Conservation (phyloP, 305 asterid species). For the Fraxinus nigra region DNA sequence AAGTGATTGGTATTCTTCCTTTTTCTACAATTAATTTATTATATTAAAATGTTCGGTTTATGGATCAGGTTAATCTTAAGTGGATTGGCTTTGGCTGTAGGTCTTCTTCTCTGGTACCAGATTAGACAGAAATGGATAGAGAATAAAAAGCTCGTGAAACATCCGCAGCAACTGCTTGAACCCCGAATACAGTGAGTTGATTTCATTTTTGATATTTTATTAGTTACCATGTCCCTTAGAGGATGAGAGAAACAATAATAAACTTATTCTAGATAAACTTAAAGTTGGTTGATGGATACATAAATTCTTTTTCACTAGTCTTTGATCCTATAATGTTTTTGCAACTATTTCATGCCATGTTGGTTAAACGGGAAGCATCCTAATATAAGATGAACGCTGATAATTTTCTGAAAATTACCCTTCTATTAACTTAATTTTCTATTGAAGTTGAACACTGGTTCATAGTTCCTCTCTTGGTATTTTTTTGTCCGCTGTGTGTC, state of each 20-base stretch:
- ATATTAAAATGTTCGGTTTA: neutral
- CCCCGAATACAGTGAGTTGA: constrained; percentile 59
- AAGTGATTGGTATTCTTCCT: neutral
- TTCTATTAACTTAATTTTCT: neutral
- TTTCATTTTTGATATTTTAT: neutral
- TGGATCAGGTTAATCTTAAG: neutral
- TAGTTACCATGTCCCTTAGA: neutral
- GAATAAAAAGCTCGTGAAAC: constrained; percentile 38
- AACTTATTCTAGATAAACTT: neutral
- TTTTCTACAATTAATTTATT: neutral
- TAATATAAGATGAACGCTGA: neutral
- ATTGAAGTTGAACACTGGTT: neutral
- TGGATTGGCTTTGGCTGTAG: constrained; percentile 32
- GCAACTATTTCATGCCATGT: neutral
- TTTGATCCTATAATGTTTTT: neutral
- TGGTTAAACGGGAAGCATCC: neutral
- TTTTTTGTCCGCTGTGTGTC: constrained; percentile 27
- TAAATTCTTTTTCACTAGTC: neutral
- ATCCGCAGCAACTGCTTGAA: constrained; percentile 43
- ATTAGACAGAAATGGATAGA: constrained; percentile 67
- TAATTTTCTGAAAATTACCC: neutral
- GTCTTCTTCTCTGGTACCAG: constrained; percentile 68
- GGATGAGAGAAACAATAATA: neutral
- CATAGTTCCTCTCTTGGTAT: constrained; percentile 2
- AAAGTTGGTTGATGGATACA: neutral